phyloP scores from a whole-genome alignment of 192 early-diverging fungal species.

The Physocladia obscura region DNA sequence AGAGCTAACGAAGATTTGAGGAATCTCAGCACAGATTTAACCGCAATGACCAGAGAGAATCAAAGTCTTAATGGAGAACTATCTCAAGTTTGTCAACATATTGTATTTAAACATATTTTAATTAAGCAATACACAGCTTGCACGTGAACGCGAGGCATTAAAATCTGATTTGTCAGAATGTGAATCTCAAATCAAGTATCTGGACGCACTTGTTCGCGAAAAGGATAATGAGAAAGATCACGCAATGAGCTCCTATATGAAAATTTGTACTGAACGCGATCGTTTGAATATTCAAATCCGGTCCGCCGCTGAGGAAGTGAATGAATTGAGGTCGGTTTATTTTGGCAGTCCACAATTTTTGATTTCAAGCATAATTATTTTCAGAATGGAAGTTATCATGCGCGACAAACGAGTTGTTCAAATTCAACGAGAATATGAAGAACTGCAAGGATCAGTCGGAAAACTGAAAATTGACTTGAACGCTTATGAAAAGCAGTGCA shows the following conservation, averaged over 20 bases:
- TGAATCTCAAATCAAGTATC: conserved; percentile 43
- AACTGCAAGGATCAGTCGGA: conserved; percentile 25
- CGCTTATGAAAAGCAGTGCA: conserved; percentile 48
- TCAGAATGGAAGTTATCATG: conserved; percentile 53
- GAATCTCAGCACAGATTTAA: conserved; percentile 42
- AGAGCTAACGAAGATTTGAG: conserved; percentile 1
- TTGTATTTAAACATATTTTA: too few species aligned
- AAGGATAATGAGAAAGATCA: conserved; percentile 54
- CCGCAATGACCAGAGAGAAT: conserved; percentile 49
- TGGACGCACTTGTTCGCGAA: conserved; percentile 46
- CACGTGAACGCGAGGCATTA: conserved; percentile 35
- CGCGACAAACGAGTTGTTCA: conserved; percentile 48
- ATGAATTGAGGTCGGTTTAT: conserved; percentile 29
- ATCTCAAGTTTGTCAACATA: conserved; percentile 9
- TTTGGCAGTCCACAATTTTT: not conserved
- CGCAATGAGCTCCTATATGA: conserved; percentile 44
- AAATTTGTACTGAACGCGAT: conserved; percentile 50
- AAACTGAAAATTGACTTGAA: conserved; percentile 43
- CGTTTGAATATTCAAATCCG: conserved; percentile 21
- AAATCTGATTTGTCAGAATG: conserved; percentile 41
- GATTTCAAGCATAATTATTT: conserved; percentile 14
- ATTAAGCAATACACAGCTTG: not conserved
- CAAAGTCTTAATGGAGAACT: conserved; percentile 45
- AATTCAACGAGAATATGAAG: conserved; percentile 44
- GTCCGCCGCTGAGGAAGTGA: conserved; percentile 33